Percentiles rank a stretch among this genome's conserved stretches.
Evolutionary conservation across 2,329 filamentous ascomycete species (phyloP).

Genomic region (Fusarium verrucosum): DNA sequence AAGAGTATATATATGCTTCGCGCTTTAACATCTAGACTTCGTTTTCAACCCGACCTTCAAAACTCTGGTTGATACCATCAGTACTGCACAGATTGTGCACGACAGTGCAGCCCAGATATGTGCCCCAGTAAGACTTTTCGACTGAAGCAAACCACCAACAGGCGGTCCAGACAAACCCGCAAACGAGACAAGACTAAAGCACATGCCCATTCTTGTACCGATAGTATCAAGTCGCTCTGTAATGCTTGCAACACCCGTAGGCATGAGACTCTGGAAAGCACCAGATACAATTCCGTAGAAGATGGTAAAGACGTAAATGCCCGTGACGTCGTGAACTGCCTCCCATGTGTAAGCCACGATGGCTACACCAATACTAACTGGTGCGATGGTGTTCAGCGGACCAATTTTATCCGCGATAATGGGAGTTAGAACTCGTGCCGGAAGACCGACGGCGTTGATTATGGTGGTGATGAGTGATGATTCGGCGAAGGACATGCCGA

Average conservation of each 20-base stretch:
- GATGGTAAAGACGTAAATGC: conserved; percentile 51
- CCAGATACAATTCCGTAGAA: conserved; percentile 45
- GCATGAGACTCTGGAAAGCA: conserved; percentile 54
- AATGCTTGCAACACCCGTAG: conserved; percentile 52
- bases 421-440: conserved; percentile 51
- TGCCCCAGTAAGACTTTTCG: conserved; percentile 40
- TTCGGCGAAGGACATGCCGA: conserved; percentile 49
- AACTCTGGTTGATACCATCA: conserved; percentile 29
- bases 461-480: conserved; percentile 52
- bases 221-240: conserved; percentile 52
- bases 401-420: conserved; percentile 51
- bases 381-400: conserved; percentile 49
- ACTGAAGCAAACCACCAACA: conserved; percentile 47
- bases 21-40: conserved; percentile 26
- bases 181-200: conserved; percentile 51
- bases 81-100: conserved; percentile 41
- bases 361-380: conserved; percentile 44
- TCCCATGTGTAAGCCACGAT: conserved; percentile 51
- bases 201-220: conserved; percentile 55
- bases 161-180: conserved; percentile 53
- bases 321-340: conserved; percentile 46
- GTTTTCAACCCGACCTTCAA: conserved; percentile 35
- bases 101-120: conserved; percentile 50
- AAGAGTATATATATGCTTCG: neutral
- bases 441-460: conserved; percentile 53